A percentile compares a stretch with the other conserved stretches of the same genome.
These are phyloP conservation scores for Ophiosphaerella herpotricha DNA, from an alignment of 2,329 filamentous ascomycete species.

Conservation along the genomic window DNA sequence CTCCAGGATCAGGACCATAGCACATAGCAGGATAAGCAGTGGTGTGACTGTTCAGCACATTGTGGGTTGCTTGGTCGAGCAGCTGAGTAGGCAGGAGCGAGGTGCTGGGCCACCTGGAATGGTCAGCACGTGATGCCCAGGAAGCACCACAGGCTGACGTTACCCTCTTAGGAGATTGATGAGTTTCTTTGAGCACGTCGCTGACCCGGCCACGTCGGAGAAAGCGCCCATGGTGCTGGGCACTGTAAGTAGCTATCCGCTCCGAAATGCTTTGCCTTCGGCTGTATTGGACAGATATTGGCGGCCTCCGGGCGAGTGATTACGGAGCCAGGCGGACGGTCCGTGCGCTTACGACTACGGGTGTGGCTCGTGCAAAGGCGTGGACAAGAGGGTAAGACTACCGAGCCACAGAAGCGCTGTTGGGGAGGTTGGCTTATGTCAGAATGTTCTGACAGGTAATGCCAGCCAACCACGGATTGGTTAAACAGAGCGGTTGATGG, in stretches of 20 bases:
- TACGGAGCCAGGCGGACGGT: too few relatives aligned
- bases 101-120: constrained; percentile 69
- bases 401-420: not conserved
- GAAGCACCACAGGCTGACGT: constrained; percentile 24
- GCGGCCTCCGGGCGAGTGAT: too few relatives aligned
- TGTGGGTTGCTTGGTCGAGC: constrained; percentile 64
- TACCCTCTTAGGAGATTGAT: constrained; percentile 45
- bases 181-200: constrained; percentile 36
- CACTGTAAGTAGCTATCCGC: constrained; percentile 2
- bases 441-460: too few relatives aligned
- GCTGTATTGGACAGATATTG: constrained; percentile 18
- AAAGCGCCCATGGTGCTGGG: constrained; percentile 28
- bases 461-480: too few relatives aligned
- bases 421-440: not conserved
- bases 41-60: constrained; percentile 63
- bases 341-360: constrained; percentile 1
- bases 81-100: constrained; percentile 68
- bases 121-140: constrained; percentile 21
- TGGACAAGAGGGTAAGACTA: not conserved
- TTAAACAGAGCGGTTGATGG: too few relatives aligned
- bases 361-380: constrained; percentile 14
- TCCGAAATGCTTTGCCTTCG: constrained; percentile 11
- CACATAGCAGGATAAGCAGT: constrained; percentile 68
- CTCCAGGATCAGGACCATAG: constrained; percentile 78
- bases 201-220: constrained; percentile 37